A percentile compares a stretch with the other conserved stretches of the same genome.
Evolutionary conservation across 768 basidiomycete species (phyloP).

Genomic region (Tricholoma hemisulphureum): DNA sequence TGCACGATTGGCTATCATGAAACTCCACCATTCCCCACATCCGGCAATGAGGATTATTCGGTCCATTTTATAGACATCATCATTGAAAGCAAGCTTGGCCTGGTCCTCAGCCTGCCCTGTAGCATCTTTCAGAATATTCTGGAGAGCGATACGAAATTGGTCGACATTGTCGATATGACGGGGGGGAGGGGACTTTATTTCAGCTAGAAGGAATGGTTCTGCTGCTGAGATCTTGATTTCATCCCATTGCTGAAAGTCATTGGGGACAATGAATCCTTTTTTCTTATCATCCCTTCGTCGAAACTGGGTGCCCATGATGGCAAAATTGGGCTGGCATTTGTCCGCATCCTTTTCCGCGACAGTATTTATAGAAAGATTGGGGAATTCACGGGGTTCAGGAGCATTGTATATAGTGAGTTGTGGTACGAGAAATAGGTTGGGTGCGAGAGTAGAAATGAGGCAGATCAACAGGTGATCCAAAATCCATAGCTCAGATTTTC

Average conservation of each 20-base stretch:
- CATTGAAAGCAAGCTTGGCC: not conserved
- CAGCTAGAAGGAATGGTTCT: not conserved
- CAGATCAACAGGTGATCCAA: not conserved
- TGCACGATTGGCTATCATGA: not conserved
- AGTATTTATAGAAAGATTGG: not conserved
- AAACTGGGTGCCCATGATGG: not conserved
- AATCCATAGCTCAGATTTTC: slow-evolving; percentile 1
- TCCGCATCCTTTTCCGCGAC: not conserved
- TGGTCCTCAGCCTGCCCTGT: not conserved
- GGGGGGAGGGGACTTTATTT: not conserved
- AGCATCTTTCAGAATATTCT: not conserved
- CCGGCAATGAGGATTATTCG: not conserved
- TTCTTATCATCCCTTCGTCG: not conserved
- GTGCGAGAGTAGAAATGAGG: slow-evolving; percentile 1
- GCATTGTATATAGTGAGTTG: not conserved
- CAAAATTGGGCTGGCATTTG: not conserved
- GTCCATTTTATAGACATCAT: not conserved
- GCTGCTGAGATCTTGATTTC: not conserved
- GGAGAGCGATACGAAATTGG: not conserved
- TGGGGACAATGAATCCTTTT: not conserved
- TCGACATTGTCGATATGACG: not conserved
- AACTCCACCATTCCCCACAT: not conserved
- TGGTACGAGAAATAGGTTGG: not conserved
- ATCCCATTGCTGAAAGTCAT: not conserved
- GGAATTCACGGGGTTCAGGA: not conserved